phyloP scores from a whole-genome alignment of 805 yeast species.

The Pichia heedii region DNA sequence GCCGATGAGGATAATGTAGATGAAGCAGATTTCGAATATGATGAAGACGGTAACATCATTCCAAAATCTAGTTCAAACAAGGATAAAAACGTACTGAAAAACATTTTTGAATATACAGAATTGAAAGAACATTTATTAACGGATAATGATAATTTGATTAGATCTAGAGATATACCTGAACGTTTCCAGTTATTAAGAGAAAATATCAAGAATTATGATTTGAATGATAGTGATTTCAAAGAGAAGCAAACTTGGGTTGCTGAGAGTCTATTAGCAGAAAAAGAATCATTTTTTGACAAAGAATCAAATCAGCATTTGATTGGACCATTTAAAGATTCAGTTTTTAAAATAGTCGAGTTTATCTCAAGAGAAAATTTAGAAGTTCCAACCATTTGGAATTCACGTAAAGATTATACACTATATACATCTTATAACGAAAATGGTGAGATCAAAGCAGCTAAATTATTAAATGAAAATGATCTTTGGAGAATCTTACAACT shows the following conservation, averaged over 20 bases:
- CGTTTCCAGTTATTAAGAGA: conserved; percentile 74
- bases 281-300: conserved; percentile 34
- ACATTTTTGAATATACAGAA: conserved; percentile 92
- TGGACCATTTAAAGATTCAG: conserved; percentile 57
- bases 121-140: conserved; percentile 85
- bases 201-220: conserved; percentile 56
- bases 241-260: conserved; percentile 77
- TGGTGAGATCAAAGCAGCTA: conserved; percentile 38
- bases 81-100: conserved; percentile 53
- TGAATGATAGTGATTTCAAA: conserved; percentile 58
- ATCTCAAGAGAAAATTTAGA: conserved; percentile 73
- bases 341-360: conserved; percentile 61
- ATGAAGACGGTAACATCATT: conserved; percentile 26
- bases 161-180: conserved; percentile 86
- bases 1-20: conserved; percentile 37
- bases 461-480: conserved; percentile 67
- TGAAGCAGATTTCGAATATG: conserved; percentile 29
- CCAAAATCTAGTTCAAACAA: conserved; percentile 24
- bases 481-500: conserved; percentile 84
- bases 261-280: conserved; percentile 51
- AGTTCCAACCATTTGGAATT: conserved; percentile 93
- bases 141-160: conserved; percentile 80
- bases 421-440: conserved; percentile 35
- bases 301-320: conserved; percentile 26
- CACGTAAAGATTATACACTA: conserved; percentile 81